Evolutionary conservation across 2,329 filamentous ascomycete species (phyloP), one percentile per base, ranked within the genome.

Genomic region (Botryotinia calthae): DNA sequence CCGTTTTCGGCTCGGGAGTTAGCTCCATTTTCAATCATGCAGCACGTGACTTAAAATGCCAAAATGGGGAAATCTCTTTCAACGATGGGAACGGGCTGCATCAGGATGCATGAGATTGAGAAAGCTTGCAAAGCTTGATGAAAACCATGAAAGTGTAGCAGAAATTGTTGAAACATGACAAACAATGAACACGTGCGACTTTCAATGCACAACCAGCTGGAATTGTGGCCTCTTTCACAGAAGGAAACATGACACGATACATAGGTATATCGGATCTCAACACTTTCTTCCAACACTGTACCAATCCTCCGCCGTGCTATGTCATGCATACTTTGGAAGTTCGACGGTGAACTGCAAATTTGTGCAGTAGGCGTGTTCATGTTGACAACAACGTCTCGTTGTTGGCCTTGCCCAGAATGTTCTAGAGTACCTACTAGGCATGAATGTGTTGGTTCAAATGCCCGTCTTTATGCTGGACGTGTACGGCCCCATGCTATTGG

Each of bases 341-440:
- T 42, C 65, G 10, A 56, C 48, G 34, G 65, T 54, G 34, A 67
- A 67, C 10, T 67, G 48, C 34, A 25, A 42, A 31, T 25, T 14
- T 56, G 48, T 25, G 51, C 28, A 48, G 48, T 54, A 56, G n/a
- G 48, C 65, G 65, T 67, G 65, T 67, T 42, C 48, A 42, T 25
- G 14, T 67, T 67, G 65, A 67, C 65, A 67, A 67, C 65, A 67
- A 56, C 65, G n/a, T 31, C n/a, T 31, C 20, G 64, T 54, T 67
- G 46, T 56, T 67, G 64, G 48, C 64, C 34, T n/a, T 22, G 48
- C 64, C 34, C 34, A 66, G 48, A 67, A 67, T 56, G 64, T 67
- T 67, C 65, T 67, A 67, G 48, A 67, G 37, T 51, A 37, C 28
- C 28, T 20, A 44, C 37, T 37, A 65, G 62, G 42, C 20, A 64